phyloP scores from a whole-genome alignment of 2,329 filamentous ascomycete species.

The Colletotrichum godetiae region DNA sequence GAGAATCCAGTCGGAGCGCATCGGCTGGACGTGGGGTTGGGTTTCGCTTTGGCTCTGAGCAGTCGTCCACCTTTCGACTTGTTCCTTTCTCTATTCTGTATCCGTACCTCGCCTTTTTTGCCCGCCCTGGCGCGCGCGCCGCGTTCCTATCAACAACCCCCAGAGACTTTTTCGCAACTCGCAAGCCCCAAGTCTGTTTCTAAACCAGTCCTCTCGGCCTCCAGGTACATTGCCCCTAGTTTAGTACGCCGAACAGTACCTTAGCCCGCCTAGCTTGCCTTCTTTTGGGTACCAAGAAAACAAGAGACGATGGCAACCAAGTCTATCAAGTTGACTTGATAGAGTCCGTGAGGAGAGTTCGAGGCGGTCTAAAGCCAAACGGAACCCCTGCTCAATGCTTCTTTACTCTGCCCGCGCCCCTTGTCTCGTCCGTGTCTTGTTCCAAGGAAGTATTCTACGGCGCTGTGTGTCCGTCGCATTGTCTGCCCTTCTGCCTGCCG shows the following conservation, averaged over 20 bases:
- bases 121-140: background rate
- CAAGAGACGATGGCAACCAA: background rate
- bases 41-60: conserved; percentile 22
- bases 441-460: conserved; percentile 25
- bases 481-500: conserved; percentile 1
- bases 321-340: conserved; percentile 20
- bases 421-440: conserved; percentile 17
- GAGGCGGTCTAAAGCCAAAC: conserved; percentile 34
- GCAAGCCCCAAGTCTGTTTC: background rate
- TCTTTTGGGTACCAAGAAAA: background rate
- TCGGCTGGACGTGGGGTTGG: conserved; percentile 32
- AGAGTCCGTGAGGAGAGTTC: conserved; percentile 30
- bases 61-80: background rate
- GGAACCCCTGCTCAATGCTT: conserved; percentile 24
- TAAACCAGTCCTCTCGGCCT: conserved; percentile 1
- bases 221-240: conserved; percentile 11
- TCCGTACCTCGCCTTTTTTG: background rate
- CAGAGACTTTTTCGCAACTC: background rate
- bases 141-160: background rate
- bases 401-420: conserved; percentile 6
- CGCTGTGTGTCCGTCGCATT: conserved; percentile 9
- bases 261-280: conserved; percentile 8
- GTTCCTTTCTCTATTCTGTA: background rate
- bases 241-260: conserved; percentile 18
- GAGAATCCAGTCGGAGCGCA: conserved; percentile 29